Evolutionary conservation across 371 early-diverging fungal species (phyloP), one percentile per base, ranked within the genome.

Genomic region (Nematocida major): DNA sequence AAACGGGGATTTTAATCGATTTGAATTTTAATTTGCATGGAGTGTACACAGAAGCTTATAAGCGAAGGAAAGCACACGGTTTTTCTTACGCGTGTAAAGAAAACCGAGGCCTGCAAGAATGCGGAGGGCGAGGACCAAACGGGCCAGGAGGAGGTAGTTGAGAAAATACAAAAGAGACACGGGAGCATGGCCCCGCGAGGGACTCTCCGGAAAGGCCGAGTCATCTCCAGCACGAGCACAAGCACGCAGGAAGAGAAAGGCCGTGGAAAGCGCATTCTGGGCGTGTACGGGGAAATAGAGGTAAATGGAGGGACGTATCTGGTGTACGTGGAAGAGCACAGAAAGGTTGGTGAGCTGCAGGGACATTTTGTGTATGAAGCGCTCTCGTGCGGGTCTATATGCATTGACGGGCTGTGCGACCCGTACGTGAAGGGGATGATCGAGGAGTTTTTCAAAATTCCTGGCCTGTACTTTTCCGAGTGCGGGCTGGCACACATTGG

Each of bases 281-380:
- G 79, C 1, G 26, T 79, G 9, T 79, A 49, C 32, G 79, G 79
- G 15, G 69, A 68, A 43, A 42, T 79, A 59, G 67, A 68, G 3
- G 47, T 69, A 13, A 62, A 68, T 26, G 62, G 57, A 18, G 69
- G 51, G 13, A 79, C 30, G n/a, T 82, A 79, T 48, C 49, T 84
- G 39, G 70, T 84, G 7, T 59, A 77, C n/a, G 59, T 84, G 18
- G 66, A 40, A 34, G 65, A 81, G 45, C 40, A 34, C 7, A 57
- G 50, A 40, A 43, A 63, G 48, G 54, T 65, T 18, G 81, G 78
- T 22, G 45, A 48, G 32, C 54, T 83, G 50, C 28, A 62, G 28
- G 54, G 48, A 11, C 28, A 67, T 4, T 45, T 22, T 13, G 85
- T 84, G 2, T 83, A 76, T 65, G 82, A 83, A 63, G 79, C 81